Conservation (phyloP, 1,284 basidiomycete species). For the Ceratobasidium theobromae region DNA sequence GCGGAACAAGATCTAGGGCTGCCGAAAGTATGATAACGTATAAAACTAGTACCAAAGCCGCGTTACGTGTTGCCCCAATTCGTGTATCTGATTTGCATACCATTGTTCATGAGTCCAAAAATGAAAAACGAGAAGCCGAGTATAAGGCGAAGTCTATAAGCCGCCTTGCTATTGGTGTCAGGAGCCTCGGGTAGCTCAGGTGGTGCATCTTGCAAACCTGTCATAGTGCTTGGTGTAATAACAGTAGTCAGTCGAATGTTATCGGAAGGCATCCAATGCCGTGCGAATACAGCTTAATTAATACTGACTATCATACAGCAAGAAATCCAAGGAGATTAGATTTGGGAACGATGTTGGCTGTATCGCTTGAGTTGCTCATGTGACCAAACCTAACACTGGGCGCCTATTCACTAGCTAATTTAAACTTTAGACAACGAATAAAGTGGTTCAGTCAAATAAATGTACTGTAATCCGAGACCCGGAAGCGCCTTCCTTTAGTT, state of each 20-base stretch:
- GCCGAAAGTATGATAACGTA: constrained; percentile 97
- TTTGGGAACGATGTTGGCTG: neutral
- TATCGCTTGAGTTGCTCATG: constrained; percentile 2
- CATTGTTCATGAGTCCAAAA: constrained; percentile 63
- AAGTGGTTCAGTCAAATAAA: too few relatives aligned
- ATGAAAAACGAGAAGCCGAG: constrained; percentile 60
- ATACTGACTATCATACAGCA: neutral
- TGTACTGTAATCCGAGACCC: too few relatives aligned
- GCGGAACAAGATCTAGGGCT: constrained; percentile 90
- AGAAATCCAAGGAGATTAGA: neutral
- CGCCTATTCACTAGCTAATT: neutral
- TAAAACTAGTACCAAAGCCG: constrained; percentile 55
- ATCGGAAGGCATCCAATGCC: neutral
- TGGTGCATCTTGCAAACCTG: neutral
- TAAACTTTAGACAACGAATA: neutral
- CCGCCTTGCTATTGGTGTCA: constrained; percentile 1
- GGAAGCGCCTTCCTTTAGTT: too few relatives aligned
- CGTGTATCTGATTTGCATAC: constrained; percentile 44
- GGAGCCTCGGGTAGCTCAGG: constrained; percentile 2
- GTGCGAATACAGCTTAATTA: neutral
- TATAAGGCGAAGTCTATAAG: constrained; percentile 41
- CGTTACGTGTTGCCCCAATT: neutral
- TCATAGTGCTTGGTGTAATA: neutral
- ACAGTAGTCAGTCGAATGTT: constrained; percentile 3
- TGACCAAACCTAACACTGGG: neutral